Percentiles rank a stretch among this genome's conserved stretches.
These are phyloP conservation scores for Alternaria longipes DNA, from an alignment of 2,329 filamentous ascomycete genomes.

Conservation along the genomic window DNA sequence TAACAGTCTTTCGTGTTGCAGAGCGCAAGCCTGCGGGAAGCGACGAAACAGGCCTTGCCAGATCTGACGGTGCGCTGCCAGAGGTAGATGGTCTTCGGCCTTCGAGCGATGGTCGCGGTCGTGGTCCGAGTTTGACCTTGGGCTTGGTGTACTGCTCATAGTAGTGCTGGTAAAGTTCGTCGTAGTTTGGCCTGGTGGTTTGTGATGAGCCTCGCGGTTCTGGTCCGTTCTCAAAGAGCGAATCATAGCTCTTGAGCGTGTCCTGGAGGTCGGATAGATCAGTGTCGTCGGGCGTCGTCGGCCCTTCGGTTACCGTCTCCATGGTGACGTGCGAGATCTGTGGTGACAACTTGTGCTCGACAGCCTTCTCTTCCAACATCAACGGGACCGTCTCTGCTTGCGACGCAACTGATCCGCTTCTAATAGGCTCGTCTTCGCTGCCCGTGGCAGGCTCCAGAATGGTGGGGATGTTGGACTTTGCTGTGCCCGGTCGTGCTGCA, in stretches of 20 bases:
- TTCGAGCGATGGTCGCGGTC: conserved; percentile 82
- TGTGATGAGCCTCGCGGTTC: conserved; percentile 57
- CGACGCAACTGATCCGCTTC: conserved; percentile 21
- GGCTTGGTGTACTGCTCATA: conserved; percentile 69
- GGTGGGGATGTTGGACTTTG: conserved; percentile 35
- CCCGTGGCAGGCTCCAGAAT: conserved; percentile 31
- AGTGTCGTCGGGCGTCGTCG: conserved; percentile 29
- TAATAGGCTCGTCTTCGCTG: conserved; percentile 18
- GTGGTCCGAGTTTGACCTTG: conserved; percentile 88
- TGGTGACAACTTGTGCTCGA: conserved; percentile 22
- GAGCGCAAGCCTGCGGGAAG: conserved; percentile 81
- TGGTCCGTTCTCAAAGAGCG: conserved; percentile 46
- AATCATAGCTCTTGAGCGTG: conserved; percentile 47
- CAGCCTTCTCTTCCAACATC: conserved; percentile 23
- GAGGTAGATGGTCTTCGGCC: conserved; percentile 68
- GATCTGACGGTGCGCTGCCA: conserved; percentile 53
- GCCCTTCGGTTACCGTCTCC: conserved; percentile 33
- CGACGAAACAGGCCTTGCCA: conserved; percentile 76
- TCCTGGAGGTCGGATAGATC: conserved; percentile 33
- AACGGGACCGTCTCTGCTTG: conserved; percentile 29
- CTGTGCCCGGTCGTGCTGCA: conserved; percentile 30
- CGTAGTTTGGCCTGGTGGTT: conserved; percentile 50
- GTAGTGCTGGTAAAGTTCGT: conserved; percentile 57
- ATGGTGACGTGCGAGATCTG: conserved; percentile 36
- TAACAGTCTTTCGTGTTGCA: conserved; percentile 40